Conservation (phyloP, 164 flowering plant species). For the Chimonanthus salicifolius region DNA sequence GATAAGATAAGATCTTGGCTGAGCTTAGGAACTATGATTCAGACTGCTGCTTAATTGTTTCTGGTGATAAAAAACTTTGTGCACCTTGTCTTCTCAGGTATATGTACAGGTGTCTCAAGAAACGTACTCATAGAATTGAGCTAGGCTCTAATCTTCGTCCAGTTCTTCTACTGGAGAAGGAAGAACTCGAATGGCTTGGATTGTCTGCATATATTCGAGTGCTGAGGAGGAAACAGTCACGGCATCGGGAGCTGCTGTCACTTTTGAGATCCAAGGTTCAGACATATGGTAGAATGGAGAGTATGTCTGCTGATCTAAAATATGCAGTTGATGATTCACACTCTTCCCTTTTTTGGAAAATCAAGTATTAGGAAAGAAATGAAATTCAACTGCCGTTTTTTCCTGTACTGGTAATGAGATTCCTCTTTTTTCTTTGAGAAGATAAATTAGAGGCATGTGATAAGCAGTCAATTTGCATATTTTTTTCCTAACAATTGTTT, state of each 20-base stretch:
- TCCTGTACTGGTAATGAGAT: too few relatives aligned
- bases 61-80: not conserved
- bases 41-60: not conserved
- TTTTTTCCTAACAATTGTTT: too few relatives aligned
- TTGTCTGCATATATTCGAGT: slow-evolving; percentile 55
- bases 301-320: slow-evolving; percentile 25
- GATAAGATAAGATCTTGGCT: too few relatives aligned
- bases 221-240: slow-evolving; percentile 58
- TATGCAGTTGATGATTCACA: slow-evolving; percentile 64
- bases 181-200: slow-evolving; percentile 85
- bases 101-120: slow-evolving; percentile 51
- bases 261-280: slow-evolving; percentile 37
- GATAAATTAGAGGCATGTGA: too few relatives aligned
- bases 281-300: slow-evolving; percentile 10
- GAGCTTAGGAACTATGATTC: too few relatives aligned
- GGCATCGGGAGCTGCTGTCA: slow-evolving; percentile 45
- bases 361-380: slow-evolving; percentile 33
- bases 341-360: slow-evolving; percentile 57
- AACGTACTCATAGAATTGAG: slow-evolving; percentile 31
- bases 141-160: slow-evolving; percentile 32
- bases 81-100: slow-evolving; percentile 35
- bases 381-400: not conserved
- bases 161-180: slow-evolving; percentile 32
- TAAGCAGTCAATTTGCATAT: too few relatives aligned
- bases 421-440: too few relatives aligned